Evolutionary conservation across 2,329 filamentous ascomycete genomes (phyloP), one percentile per base, ranked within the genome.

Genomic region (Sphaerulina populicola): DNA sequence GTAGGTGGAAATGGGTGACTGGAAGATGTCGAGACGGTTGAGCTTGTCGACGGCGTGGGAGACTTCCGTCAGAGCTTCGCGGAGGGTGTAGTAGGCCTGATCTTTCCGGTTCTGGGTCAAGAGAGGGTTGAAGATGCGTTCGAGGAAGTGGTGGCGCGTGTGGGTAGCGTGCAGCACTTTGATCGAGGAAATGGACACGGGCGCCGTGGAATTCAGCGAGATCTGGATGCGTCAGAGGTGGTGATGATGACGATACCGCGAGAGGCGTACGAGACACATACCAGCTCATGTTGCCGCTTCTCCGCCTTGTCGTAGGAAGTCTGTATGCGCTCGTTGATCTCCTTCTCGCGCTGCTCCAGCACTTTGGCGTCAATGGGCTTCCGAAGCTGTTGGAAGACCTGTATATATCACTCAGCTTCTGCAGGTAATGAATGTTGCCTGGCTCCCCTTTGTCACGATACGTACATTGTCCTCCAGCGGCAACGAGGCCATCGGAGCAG

Each of bases 181-280:
- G 65, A 98, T 80, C 40, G 88, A 86, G 61, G 87, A 87, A 66
- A 98, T 84, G 11, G 88, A 88, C 62, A 93, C 87, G 37, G 93
- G 91, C 52, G 93, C 80, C 39, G 87, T 87, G 59, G 85, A 84
- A 68, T 97, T 94, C 70, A 86, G 80, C 59, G 82, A 79, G 64
- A 94, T 79, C 23, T 27, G 23, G 6, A 27, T 7, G 23, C 5
- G 23, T 27, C 1, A 27, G 23, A 7, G 23, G 23, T 27, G 23
- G 3, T 27, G 5, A 27, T 27, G 6, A 27, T 18, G 23, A 27
- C 23, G 23, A 18, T 18, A 18, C 18, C 18, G 18, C 18, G 18
- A 18, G 18, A 18, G 18, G 18, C 18, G 18, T 3, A 18, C 18
- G 4, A 27, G 23, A 27, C 23, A 27, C 23, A 27, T 27, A 27